Conservation (phyloP, 2,329 filamentous ascomycete genomes). For the Apiospora kogelbergensis region DNA sequence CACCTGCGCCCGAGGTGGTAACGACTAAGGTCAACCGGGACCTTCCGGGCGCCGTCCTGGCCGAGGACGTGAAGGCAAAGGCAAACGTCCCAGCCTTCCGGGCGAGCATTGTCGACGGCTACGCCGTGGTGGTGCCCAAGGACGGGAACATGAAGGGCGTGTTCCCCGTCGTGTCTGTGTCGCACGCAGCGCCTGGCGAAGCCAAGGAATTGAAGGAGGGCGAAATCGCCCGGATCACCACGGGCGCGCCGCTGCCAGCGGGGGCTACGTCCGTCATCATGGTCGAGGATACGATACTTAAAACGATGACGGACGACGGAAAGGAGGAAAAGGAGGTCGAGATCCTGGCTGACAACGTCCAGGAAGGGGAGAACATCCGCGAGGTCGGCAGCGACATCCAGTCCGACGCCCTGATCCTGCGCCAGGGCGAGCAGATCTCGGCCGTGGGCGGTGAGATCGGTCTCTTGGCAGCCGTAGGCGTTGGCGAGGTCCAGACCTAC, state of each 20-base stretch:
- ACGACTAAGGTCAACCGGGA: conserved; percentile 60
- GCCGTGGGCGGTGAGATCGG: conserved; percentile 89
- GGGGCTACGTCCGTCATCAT: conserved; percentile 91
- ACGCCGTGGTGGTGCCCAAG: conserved; percentile 72
- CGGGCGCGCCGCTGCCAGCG: conserved; percentile 84
- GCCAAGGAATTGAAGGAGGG: conserved; percentile 66
- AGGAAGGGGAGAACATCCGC: conserved; percentile 81
- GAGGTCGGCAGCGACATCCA: conserved; percentile 88
- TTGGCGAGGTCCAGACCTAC: conserved; percentile 69
- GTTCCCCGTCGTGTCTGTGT: conserved; percentile 84
- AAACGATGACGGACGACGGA: conserved; percentile 73
- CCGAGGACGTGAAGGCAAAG: conserved; percentile 74
- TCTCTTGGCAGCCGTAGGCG: conserved; percentile 81
- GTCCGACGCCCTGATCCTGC: conserved; percentile 67
- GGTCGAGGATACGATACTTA: conserved; percentile 89
- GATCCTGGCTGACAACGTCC: conserved; percentile 75
- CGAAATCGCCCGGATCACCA: conserved; percentile 87
- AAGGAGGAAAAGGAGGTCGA: conserved; percentile 85
- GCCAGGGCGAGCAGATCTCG: conserved; percentile 78
- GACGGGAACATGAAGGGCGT: conserved; percentile 69
- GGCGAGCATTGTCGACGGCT: conserved; percentile 96
- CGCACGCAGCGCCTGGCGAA: conserved; percentile 77
- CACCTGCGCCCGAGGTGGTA: conserved; percentile 60
- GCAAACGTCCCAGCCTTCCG: conserved; percentile 91
- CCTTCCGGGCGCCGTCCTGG: conserved; percentile 76